Evolutionary conservation across 352 stramenopile species (phyloP), one percentile per base, ranked within the genome.

Genomic region (Discostella stelligera): DNA sequence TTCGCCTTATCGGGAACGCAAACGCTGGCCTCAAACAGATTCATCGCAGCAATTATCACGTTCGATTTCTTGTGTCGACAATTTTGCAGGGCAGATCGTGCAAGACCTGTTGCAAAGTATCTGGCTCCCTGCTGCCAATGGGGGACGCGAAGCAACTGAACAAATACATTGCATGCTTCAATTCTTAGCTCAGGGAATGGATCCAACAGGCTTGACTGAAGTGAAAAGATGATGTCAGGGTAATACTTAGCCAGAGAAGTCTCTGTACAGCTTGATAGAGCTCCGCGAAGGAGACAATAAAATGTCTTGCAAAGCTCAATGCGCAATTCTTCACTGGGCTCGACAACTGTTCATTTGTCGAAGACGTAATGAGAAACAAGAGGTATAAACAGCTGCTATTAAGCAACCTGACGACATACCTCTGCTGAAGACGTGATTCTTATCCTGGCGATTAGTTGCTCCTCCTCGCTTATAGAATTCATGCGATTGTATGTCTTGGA

Each of bases 51-150:
- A 23, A 97, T 49, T n/a, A 95, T 89, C 0, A 98, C 95, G 41
- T 92, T 90, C 11, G 94, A 88, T 44, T 97, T 91, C n/a, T 95
- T 90, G 66, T 98, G 95, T 55, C 94, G 66, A 20, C 98, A 89
- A 59, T 96, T 82, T 1, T 89, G 89, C 27, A 95, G 87, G n/a
- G 91, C 71, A 6, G 89, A 87, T 39, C 96, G 89, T 44, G 95
- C 94, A 11, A 97, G 72, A 52, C 91, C 96, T 16, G 96, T 89
- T 10, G 92, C 95, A 71, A 98, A 98, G 70, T 96, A 94, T 86
- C 97, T 98, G 83, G 98, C 95, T 30, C 96, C 95, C 48, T 91
- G 90, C 52, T 96, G 88, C 86, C 96, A 96, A 72, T 94, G 30
- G 11, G 72, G 77, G 14, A 90, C 84, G 21, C 69, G 76, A 37